Base-by-base conservation (phyloP, 805 yeast genomes). In the Kockiozyma suomiensis region DNA sequence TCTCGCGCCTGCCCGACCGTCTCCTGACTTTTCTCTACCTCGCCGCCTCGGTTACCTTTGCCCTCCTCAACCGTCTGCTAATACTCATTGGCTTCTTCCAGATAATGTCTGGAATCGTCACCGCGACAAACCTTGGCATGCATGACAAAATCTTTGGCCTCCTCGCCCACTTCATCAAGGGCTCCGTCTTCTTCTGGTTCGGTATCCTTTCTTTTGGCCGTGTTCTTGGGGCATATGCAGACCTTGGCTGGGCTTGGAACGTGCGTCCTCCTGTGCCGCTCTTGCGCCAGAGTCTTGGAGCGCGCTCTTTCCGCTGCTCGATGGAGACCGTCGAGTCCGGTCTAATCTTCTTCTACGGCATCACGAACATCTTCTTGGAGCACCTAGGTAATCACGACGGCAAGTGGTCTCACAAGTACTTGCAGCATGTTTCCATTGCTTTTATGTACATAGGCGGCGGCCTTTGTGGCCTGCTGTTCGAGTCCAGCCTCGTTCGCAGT, bases 161-260 rank as follows among this genome's bases (percentile, higher is more conserved):
- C 54, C 79, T 93, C 58, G 99, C 99, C 1, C 99, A 93, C 74
- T 90, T 90, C 81, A 93, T 93, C 73, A 93, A 93, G 74, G 99
- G 99, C 61, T 94, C 93, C 26, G 94, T 93, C 1, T 93, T 93
- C 71, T 79, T 90, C 59, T 64, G 79, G 4, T 76, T 88, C 41
- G 99, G 99, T 19, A 62, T 92, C 6, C 71, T 91, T 4, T 82
- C 96, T n/a, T 78, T 94, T 41, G 88, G 91, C 0, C 83, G 98
- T 68, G 92, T 88, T 73, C 84, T 90, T 68, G 99, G 99, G 2
- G 88, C 86, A 12, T 89, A 87, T 68, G 72, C 81, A 38, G 78
- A 81, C 57, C 77, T 80, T 59, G 98, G 98, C 21, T 86, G 96
- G 87, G 92, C 96, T 3, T 93, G 99, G 99, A 94, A 94, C 62